Base-by-base conservation (phyloP, 306 rosid species). In the Neltuma alba region DNA sequence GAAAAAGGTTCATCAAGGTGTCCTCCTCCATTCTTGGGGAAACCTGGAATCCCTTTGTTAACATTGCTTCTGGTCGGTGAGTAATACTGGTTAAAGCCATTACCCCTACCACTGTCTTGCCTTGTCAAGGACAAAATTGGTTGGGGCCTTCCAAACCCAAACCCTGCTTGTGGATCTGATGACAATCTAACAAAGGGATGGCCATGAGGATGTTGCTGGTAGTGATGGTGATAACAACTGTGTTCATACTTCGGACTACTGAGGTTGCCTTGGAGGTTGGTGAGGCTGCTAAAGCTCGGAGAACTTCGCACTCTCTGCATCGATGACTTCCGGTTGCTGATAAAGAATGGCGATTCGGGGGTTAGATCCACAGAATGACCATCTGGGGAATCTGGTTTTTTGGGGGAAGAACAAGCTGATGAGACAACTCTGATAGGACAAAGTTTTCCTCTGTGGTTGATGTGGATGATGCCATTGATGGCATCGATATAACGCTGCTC, bases 401-500 rank as follows among this genome's bases (percentile, higher is more conserved):
- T 87, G 0, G 99, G 99, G 0, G 97, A 91, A 21, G 97, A 89
- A 80, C 93, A 87, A 0, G 88, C 84, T 0, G 98, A 94, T 9
- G 74, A 75, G 1, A 52, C 33, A 10, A 78, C 76, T 38, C 44
- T 71, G 15, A 76, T 31, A 33, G 37, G 76, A 31, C 70, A 16
- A 31, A 1, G 70, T 69, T 37, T 86, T 2, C 25, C 5, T 55
- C 70, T 2, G 83, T 48, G 38, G 67, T 34, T 20, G 83, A 25
- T 70, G 0, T 90, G 85, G 3, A 78, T 69, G 9, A 92, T 63
- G 74, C 97, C 94, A 9, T 94, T 94, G 63, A 94, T 33, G 62
- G 93, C 97, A 15, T 92, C 98, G 0, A 94, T 70, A 7, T 92
- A 92, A 9, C 93, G 90, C n/a, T 92, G 97, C 87, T 92, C 93